These are phyloP conservation scores for Microsporum canis DNA, from an alignment of 2,329 filamentous ascomycete genomes.

Conservation along the genomic window DNA sequence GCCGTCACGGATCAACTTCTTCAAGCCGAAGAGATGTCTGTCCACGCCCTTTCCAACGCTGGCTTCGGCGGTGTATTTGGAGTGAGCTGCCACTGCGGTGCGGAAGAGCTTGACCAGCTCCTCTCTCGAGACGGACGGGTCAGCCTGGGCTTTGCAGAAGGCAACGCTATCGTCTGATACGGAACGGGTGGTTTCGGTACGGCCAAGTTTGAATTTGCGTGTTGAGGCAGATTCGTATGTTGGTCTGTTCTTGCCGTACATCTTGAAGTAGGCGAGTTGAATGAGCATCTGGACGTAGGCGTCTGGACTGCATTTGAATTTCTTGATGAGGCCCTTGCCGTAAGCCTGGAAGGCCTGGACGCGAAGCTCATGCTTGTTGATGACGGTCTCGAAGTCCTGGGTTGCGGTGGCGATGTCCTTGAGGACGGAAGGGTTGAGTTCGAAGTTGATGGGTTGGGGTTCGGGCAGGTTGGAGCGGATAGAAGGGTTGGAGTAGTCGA, in stretches of 20 bases:
- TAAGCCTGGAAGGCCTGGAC: conserved; percentile 96
- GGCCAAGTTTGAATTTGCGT: conserved; percentile 87
- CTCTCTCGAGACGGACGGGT: conserved; percentile 52
- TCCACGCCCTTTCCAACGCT: conserved; percentile 90
- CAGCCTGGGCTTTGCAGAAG: conserved; percentile 79
- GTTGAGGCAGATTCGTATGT: conserved; percentile 96
- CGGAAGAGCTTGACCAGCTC: conserved; percentile 65
- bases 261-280: conserved; percentile 95
- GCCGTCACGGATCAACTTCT: conserved; percentile 71
- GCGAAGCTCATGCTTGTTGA: conserved; percentile 76
- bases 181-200: conserved; percentile 87
- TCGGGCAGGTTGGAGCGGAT: conserved; percentile 76
- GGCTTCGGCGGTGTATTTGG: conserved; percentile 82
- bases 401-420: conserved; percentile 68
- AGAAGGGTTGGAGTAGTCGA: conserved; percentile 70
- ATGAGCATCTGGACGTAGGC: conserved; percentile 98
- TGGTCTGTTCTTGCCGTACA: conserved; percentile 95
- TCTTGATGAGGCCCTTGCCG: conserved; percentile 97
- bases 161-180: conserved; percentile 85
- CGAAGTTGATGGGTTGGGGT: conserved; percentile 65
- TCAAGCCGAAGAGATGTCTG: conserved; percentile 91
- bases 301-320: conserved; percentile 96
- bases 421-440: conserved; percentile 61
- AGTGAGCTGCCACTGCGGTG: conserved; percentile 66
- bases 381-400: conserved; percentile 68